phyloP scores from a whole-genome alignment of 2,329 filamentous ascomycete species.

The Akanthomyces lecanii region DNA sequence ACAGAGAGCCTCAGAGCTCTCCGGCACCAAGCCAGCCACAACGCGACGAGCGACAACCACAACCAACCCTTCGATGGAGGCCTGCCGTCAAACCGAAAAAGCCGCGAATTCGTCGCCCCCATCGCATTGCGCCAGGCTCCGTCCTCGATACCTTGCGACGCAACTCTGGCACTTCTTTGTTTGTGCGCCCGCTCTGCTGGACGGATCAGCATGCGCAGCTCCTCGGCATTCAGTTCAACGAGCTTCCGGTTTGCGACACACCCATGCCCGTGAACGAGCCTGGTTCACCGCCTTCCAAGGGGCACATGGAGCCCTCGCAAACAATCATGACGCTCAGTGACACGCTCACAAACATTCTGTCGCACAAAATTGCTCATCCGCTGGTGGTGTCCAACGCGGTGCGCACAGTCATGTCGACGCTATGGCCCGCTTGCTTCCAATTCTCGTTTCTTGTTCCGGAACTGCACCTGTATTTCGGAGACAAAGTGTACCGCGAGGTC shows the following conservation, averaged over 20 bases:
- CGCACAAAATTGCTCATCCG: constrained; percentile 29
- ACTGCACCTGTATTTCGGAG: constrained; percentile 48
- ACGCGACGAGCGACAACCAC: background rate
- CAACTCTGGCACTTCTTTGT: constrained; percentile 45
- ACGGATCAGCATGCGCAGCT: constrained; percentile 47
- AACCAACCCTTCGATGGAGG: background rate
- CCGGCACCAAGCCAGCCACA: background rate
- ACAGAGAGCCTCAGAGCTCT: background rate
- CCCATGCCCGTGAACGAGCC: constrained; percentile 35
- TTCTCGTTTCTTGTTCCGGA: constrained; percentile 32
- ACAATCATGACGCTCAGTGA: constrained; percentile 40
- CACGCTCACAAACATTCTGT: constrained; percentile 41
- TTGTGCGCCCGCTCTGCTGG: constrained; percentile 52
- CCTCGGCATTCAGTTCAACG: constrained; percentile 44
- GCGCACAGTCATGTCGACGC: constrained; percentile 39
- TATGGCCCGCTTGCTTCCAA: constrained; percentile 39
- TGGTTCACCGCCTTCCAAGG: constrained; percentile 33
- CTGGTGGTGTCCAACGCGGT: constrained; percentile 39
- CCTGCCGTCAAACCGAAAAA: background rate
- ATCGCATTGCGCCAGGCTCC: constrained; percentile 41
- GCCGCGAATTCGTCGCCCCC: constrained; percentile 20
- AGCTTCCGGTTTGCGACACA: constrained; percentile 38
- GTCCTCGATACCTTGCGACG: constrained; percentile 50
- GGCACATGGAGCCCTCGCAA: constrained; percentile 36
- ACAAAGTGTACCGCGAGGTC: constrained; percentile 39